Base-by-base conservation (phyloP, 768 basidiomycete genomes). In the Suillus hirtellus region DNA sequence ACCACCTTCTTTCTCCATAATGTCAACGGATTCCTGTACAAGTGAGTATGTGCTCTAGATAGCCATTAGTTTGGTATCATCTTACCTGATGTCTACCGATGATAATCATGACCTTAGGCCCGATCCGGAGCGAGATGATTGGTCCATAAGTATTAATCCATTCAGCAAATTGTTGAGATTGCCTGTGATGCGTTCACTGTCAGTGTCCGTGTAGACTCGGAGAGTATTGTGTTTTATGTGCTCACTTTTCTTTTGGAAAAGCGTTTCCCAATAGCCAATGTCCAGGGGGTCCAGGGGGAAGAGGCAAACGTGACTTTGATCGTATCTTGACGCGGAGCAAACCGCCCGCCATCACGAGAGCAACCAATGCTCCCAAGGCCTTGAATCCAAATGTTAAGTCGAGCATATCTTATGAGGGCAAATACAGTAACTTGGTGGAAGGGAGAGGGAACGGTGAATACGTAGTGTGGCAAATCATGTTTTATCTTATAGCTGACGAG, bases 1-100 rank as follows among this genome's bases (percentile, higher is more conserved):
- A 4, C 82, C 81, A n/a, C 87, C 86, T 66, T 88, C 84, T 59
- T 84, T 84, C 68, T 89, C 87, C 86, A 89, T 84, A 62, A 89
- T 82, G 24, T 88, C 86, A 0, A 87, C 79, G 0, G 87, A 86
- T 43, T 85, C 86, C 71, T 87, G 72, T 11, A 7, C 42, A 2
- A 27, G 11, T 27, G n/a, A 11, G 46, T 43, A 53, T 44, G 50
- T 1, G 27, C 14, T 50, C 1, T 31, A 21, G 15, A 6, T 40
- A 15, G 17, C 42, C n/a, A 21, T 19, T 2, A 35, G 6, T 8
- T 38, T 4, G 21, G 44, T 7, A 15, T 49, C 4, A n/a, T 9
- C 65, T 65, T 14, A 75, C 76, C 70, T 85, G 76, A 58, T 84
- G 70, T 0, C 75, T 71, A 3, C 76, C 75, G 31, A 76, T 73